These are phyloP conservation scores for Schwanniomyces vanrijiae DNA, from an alignment of 805 yeast species.

Conservation along the genomic window DNA sequence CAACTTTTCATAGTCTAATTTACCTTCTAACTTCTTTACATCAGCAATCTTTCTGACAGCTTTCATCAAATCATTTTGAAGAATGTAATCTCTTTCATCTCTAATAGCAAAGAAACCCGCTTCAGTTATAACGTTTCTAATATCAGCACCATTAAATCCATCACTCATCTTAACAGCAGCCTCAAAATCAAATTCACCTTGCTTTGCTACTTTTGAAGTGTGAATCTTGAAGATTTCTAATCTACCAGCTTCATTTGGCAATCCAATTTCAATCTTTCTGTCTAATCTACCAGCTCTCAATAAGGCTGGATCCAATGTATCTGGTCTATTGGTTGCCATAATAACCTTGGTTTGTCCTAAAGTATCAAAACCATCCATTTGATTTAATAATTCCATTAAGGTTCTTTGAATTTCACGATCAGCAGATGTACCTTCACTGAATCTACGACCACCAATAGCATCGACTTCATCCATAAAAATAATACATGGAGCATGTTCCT, in stretches of 20 bases:
- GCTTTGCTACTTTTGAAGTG: constrained; percentile 77
- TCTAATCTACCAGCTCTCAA: constrained; percentile 97
- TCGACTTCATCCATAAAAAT: constrained; percentile 98
- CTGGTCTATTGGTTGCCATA: constrained; percentile 99
- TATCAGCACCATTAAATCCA: constrained; percentile 98
- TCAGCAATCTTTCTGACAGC: constrained; percentile 98
- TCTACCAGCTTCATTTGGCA: constrained; percentile 96
- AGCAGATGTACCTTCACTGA: constrained; percentile 97
- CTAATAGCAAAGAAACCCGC: constrained; percentile 98
- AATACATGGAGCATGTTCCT: constrained; percentile 96
- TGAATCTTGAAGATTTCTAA: constrained; percentile 93
- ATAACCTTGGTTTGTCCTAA: constrained; percentile 95
- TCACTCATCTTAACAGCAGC: constrained; percentile 98
- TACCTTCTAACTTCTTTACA: constrained; percentile 95
- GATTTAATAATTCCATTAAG: constrained; percentile 92
- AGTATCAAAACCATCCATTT: constrained; percentile 98
- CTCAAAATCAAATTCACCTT: constrained; percentile 96
- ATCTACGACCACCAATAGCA: constrained; percentile 98
- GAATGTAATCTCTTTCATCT: constrained; percentile 92
- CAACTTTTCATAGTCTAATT: constrained; percentile 90
- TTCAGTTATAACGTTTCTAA: constrained; percentile 95
- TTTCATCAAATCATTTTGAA: constrained; percentile 93
- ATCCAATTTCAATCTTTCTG: constrained; percentile 90
- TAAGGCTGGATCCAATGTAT: constrained; percentile 94
- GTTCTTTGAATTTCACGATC: constrained; percentile 99